These are phyloP conservation scores for Danielia reshetovae DNA, from an alignment of 805 yeast species.

Conservation along the genomic window DNA sequence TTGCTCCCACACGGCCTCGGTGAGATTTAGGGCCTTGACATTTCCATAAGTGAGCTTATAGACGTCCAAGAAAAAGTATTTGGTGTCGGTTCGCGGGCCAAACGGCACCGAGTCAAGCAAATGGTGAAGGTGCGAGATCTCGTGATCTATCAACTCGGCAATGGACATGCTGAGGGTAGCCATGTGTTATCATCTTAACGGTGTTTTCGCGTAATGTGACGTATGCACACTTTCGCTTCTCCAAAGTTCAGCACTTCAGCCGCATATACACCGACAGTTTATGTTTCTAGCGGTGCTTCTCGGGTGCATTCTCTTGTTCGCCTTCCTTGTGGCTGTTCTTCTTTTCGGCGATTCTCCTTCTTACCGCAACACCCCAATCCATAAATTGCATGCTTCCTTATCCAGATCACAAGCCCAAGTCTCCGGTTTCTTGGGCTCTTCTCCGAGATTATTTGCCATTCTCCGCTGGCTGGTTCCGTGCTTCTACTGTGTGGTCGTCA, in stretches of 20 bases:
- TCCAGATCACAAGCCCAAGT: slow-evolving; percentile 4
- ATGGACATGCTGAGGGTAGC: slow-evolving; percentile 8
- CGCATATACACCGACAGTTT: too few species aligned
- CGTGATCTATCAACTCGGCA: slow-evolving; percentile 20
- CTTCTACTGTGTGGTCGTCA: slow-evolving; percentile 35
- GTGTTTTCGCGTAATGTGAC: neutral
- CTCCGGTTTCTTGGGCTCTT: slow-evolving; percentile 4
- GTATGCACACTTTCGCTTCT: neutral
- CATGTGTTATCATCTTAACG: neutral
- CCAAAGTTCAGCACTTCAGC: too few species aligned
- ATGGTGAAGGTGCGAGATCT: slow-evolving; percentile 23
- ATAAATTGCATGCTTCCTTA: slow-evolving; percentile 16
- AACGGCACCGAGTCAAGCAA: slow-evolving; percentile 35
- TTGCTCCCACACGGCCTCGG: slow-evolving; percentile 14
- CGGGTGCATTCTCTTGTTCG: too few species aligned
- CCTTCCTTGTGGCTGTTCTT: slow-evolving; percentile 22
- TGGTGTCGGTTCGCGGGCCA: slow-evolving; percentile 13
- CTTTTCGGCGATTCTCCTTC: slow-evolving; percentile 50
- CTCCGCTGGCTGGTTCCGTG: slow-evolving; percentile 45
- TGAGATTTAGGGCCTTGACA: slow-evolving; percentile 19
- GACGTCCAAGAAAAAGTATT: slow-evolving; percentile 26
- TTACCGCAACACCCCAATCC: slow-evolving; percentile 31
- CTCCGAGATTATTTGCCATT: slow-evolving; percentile 7
- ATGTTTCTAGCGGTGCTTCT: too few species aligned
- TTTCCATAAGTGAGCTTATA: slow-evolving; percentile 25